phyloP scores from a whole-genome alignment of 306 rosid species.

The Rosa persica region DNA sequence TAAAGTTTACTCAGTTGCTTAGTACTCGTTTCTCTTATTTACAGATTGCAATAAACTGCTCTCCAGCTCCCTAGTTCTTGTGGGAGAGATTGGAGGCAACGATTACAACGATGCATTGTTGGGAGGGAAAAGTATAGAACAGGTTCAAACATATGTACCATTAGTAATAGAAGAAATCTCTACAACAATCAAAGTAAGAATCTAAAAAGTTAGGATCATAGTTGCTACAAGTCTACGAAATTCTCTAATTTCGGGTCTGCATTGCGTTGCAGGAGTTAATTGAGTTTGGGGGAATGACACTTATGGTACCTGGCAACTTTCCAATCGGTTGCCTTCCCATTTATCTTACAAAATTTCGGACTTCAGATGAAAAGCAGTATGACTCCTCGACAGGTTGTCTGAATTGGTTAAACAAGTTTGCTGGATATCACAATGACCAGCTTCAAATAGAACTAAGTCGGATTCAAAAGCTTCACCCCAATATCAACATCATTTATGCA shows the following conservation, averaged over 20 bases:
- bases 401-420: background rate
- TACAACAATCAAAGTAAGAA: constrained; percentile 32
- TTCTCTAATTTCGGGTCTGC: background rate
- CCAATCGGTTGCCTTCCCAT: constrained; percentile 2
- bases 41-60: constrained; percentile 44
- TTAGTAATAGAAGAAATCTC: constrained; percentile 29
- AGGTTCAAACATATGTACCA: constrained; percentile 36
- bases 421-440: constrained; percentile 6
- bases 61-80: constrained; percentile 39
- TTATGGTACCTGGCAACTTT: background rate
- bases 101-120: constrained; percentile 42
- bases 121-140: background rate
- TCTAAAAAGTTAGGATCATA: background rate
- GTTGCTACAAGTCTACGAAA: background rate
- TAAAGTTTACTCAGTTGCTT: background rate
- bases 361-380: background rate
- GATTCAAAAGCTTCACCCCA: constrained; percentile 3
- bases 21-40: background rate
- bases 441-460: constrained; percentile 2
- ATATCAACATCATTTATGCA: constrained; percentile 2
- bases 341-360: background rate
- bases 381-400: constrained; percentile 7
- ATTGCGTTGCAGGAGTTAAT: constrained; percentile 1
- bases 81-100: constrained; percentile 70
- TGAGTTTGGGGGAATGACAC: background rate